Conservation (phyloP, 441 rosid genomes). For the Syzygium syzygioides region DNA sequence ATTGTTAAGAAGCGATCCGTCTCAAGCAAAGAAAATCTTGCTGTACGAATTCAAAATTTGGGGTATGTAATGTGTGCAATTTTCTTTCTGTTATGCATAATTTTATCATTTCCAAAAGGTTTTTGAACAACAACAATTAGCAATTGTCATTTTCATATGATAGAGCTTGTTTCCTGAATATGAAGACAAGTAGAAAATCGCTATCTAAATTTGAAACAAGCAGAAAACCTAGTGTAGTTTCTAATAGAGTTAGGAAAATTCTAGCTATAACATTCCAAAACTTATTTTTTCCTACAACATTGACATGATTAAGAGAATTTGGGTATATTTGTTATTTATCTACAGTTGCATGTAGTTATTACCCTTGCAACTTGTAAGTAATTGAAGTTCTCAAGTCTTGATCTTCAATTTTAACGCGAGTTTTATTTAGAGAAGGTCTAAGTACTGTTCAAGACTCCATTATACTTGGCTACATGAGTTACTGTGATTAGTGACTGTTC, state of each 20-base stretch:
- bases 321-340: background rate
- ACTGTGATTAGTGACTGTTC: background rate
- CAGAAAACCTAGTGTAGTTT: background rate
- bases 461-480: background rate
- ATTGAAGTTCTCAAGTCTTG: background rate
- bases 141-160: background rate
- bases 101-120: background rate
- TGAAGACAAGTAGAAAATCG: background rate
- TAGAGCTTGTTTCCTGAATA: background rate
- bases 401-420: background rate
- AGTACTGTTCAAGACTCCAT: background rate
- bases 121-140: background rate
- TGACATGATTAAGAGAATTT: background rate
- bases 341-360: background rate
- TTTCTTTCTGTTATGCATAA: background rate
- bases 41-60: constrained; percentile 73
- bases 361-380: background rate
- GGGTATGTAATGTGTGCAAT: constrained; percentile 43
- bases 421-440: background rate
- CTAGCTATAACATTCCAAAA: background rate
- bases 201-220: background rate
- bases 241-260: background rate
- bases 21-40: constrained; percentile 60
- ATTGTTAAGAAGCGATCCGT: constrained; percentile 53
- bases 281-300: background rate